Evolutionary conservation across 139 green algal species (phyloP), one percentile per base, ranked within the genome.

Genomic region (Coelastrella sp.): DNA sequence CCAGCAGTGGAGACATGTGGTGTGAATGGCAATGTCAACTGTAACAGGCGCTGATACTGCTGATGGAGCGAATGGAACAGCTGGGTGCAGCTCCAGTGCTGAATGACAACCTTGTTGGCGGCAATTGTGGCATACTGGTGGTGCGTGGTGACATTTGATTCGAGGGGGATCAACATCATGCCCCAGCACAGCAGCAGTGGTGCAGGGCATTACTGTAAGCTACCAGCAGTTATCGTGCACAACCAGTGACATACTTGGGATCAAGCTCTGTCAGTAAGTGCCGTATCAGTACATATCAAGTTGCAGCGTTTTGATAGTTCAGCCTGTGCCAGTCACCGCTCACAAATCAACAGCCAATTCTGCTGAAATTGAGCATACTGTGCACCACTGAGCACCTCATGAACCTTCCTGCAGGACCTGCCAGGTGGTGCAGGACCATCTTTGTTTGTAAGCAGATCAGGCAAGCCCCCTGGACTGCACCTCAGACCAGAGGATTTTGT

Each of bases 121-220:
- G 78, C 37, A 84, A 84, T 40, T 75, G 60, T 23, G 78, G 60
- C 40, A 40, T 84, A 30, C 78, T 84, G 15, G n/a, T n/a, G n/a
- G n/a, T n/a, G n/a, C n/a, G n/a, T n/a, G n/a, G n/a, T n/a, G n/a
- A n/a, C n/a, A n/a, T n/a, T n/a, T n/a, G n/a, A n/a, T n/a, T n/a
- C n/a, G n/a, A n/a, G n/a, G n/a, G n/a, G n/a, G n/a, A n/a, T n/a
- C n/a, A n/a, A n/a, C n/a, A n/a, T n/a, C n/a, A n/a, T n/a, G n/a
- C n/a, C n/a, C n/a, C n/a, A n/a, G n/a, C n/a, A n/a, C n/a, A n/a
- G n/a, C n/a, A n/a, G n/a, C n/a, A n/a, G n/a, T n/a, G n/a, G n/a
- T n/a, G n/a, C n/a, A n/a, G n/a, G n/a, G n/a, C n/a, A n/a, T n/a
- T n/a, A n/a, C n/a, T n/a, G n/a, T n/a, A n/a, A n/a, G n/a, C n/a